A percentile compares a stretch with the other conserved stretches of the same genome.
These are phyloP conservation scores for Tricholoma sp. DNA, from an alignment of 768 basidiomycete species.

Conservation along the genomic window DNA sequence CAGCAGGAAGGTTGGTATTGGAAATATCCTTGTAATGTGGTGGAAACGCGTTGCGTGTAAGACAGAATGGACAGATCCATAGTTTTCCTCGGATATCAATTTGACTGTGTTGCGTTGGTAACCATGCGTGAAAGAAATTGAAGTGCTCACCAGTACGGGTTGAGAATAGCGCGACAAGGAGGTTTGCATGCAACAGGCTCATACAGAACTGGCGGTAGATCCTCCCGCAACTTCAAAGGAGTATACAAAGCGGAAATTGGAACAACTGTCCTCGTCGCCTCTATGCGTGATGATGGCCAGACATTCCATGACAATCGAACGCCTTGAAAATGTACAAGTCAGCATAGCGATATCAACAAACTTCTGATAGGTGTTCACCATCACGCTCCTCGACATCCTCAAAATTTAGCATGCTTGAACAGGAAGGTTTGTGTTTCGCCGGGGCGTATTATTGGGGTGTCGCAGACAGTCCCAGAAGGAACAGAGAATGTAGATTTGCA, in stretches of 20 bases:
- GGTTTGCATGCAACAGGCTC: slow-evolving; percentile 99
- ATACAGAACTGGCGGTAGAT: slow-evolving; percentile 93
- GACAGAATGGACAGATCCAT: slow-evolving; percentile 99
- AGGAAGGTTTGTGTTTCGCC: slow-evolving; percentile 18
- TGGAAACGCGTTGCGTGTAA: slow-evolving; percentile 94
- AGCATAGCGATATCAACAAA: background rate
- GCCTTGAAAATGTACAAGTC: slow-evolving; percentile 40
- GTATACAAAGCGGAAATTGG: slow-evolving; percentile 98
- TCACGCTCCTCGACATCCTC: slow-evolving; percentile 98
- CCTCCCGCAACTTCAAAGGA: slow-evolving; percentile 89
- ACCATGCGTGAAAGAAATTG: slow-evolving; percentile 3
- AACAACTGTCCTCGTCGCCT: slow-evolving; percentile 95
- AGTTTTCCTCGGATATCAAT: slow-evolving; percentile 98
- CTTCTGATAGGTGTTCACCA: slow-evolving; percentile 45
- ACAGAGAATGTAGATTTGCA: slow-evolving; percentile 13
- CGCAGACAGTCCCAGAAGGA: slow-evolving; percentile 32
- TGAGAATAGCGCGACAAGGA: slow-evolving; percentile 94
- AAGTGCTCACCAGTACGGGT: slow-evolving; percentile 84
- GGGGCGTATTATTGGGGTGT: slow-evolving; percentile 28
- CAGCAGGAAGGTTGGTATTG: slow-evolving; percentile 90
- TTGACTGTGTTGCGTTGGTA: slow-evolving; percentile 54
- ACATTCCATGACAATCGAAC: slow-evolving; percentile 98
- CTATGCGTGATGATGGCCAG: slow-evolving; percentile 97
- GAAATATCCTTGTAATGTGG: slow-evolving; percentile 99
- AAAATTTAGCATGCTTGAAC: slow-evolving; percentile 66